Percentiles rank a stretch among this genome's conserved stretches.
These are phyloP conservation scores for Fusarium burgessii DNA, from an alignment of 2,329 filamentous ascomycete genomes.

Conservation along the genomic window DNA sequence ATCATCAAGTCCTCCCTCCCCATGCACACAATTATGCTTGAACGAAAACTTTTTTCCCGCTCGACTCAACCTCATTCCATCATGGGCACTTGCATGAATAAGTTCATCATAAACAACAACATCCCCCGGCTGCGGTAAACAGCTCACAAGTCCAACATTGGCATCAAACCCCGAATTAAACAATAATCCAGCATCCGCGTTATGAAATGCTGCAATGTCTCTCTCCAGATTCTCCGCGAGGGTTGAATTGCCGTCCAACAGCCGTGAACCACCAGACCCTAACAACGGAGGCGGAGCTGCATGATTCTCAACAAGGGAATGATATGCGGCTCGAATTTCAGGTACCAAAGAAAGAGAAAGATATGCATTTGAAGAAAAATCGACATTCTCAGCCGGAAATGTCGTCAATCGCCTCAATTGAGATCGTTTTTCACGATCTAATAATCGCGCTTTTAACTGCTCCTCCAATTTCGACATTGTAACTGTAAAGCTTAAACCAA, in stretches of 20 bases:
- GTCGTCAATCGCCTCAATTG: conserved; percentile 62
- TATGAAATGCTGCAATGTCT: conserved; percentile 62
- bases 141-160: conserved; percentile 72
- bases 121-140: conserved; percentile 70
- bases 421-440: conserved; percentile 48
- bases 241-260: conserved; percentile 64
- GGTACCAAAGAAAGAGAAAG: conserved; percentile 75
- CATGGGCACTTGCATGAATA: conserved; percentile 82
- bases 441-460: conserved; percentile 45
- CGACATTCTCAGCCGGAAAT: conserved; percentile 74
- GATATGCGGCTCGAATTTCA: conserved; percentile 71
- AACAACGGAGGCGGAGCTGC: conserved; percentile 46
- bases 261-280: conserved; percentile 65
- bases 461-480: conserved; percentile 45
- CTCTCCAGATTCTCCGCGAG: conserved; percentile 60
- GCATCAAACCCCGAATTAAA: conserved; percentile 75
- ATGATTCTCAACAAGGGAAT: conserved; percentile 55
- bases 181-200: conserved; percentile 59
- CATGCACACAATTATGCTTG: conserved; percentile 64
- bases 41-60: conserved; percentile 64
- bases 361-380: conserved; percentile 84
- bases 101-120: conserved; percentile 78
- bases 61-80: conserved; percentile 77
- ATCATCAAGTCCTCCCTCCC: conserved; percentile 41
- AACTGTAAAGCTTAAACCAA: background rate